Evolutionary conservation across 306 rosid species (phyloP).

Genomic region (Trifolium pratense): DNA sequence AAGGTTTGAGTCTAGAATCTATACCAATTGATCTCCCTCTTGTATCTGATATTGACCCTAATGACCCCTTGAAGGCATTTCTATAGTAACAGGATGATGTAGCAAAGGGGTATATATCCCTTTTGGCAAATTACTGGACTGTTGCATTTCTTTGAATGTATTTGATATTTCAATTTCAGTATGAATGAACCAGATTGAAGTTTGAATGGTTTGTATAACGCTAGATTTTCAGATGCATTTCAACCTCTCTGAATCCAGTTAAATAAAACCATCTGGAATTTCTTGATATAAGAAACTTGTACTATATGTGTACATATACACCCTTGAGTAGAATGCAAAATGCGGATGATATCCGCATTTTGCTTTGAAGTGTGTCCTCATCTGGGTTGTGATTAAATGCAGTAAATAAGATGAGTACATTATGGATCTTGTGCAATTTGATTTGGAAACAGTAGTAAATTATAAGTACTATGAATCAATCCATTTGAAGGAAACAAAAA

Average conservation of each 20-base stretch:
- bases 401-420: too few species aligned
- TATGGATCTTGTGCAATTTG: too few species aligned
- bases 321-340: too few species aligned
- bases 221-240: background rate
- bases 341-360: too few species aligned
- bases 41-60: slow-evolving; percentile 57
- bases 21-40: slow-evolving; percentile 71
- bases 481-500: too few species aligned
- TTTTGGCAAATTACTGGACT: background rate
- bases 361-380: too few species aligned
- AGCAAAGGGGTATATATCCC: background rate
- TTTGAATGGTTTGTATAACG: background rate
- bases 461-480: too few species aligned
- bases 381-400: too few species aligned
- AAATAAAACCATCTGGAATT: background rate
- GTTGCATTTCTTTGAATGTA: background rate
- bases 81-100: slow-evolving; percentile 29
- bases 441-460: too few species aligned
- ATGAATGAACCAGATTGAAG: background rate
- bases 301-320: too few species aligned
- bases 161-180: slow-evolving; percentile 2
- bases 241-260: background rate
- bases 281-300: background rate
- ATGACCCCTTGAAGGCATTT: slow-evolving; percentile 69
- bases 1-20: slow-evolving; percentile 57